A percentile compares a stretch with the other conserved stretches of the same genome.
Evolutionary conservation across 257 asterid species (phyloP).

Genomic region (Petunia axillaris): DNA sequence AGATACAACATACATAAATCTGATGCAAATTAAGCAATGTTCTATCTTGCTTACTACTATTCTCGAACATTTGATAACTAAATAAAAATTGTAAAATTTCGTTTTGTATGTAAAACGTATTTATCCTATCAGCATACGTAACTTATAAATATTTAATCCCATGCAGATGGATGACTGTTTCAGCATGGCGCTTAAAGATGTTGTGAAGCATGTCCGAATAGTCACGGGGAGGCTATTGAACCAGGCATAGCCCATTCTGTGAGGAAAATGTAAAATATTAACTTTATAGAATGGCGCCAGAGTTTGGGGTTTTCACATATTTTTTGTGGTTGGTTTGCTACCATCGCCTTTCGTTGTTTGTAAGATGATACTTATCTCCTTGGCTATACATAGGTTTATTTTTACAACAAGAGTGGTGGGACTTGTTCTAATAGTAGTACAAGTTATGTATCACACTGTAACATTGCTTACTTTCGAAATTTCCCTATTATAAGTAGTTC

Average conservation of each 20-base stretch:
- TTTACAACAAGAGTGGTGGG: neutral
- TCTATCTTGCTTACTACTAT: too few relatives aligned
- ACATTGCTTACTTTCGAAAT: too few relatives aligned
- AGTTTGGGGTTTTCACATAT: neutral
- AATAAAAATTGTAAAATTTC: too few relatives aligned
- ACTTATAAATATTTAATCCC: neutral
- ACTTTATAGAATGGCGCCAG: neutral
- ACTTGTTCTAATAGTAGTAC: too few relatives aligned
- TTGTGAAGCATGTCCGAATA: slow-evolving; percentile 10
- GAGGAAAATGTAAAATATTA: neutral
- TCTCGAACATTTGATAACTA: too few relatives aligned
- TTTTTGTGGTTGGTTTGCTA: neutral
- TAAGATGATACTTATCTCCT: neutral
- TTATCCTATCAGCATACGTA: too few relatives aligned
- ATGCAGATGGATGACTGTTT: slow-evolving; percentile 24
- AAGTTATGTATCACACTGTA: too few relatives aligned
- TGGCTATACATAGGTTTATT: neutral
- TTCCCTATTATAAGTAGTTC: too few relatives aligned
- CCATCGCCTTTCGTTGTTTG: neutral
- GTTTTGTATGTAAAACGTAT: too few relatives aligned
- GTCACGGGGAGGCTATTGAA: slow-evolving; percentile 19
- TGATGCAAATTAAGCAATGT: too few relatives aligned
- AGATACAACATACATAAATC: too few relatives aligned
- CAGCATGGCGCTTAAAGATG: slow-evolving; percentile 23
- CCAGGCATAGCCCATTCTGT: neutral